A percentile compares a stretch with the other conserved stretches of the same genome.
Evolutionary conservation across 1,284 basidiomycete genomes (phyloP).

Genomic region (Fomitiporia mediterranea): DNA sequence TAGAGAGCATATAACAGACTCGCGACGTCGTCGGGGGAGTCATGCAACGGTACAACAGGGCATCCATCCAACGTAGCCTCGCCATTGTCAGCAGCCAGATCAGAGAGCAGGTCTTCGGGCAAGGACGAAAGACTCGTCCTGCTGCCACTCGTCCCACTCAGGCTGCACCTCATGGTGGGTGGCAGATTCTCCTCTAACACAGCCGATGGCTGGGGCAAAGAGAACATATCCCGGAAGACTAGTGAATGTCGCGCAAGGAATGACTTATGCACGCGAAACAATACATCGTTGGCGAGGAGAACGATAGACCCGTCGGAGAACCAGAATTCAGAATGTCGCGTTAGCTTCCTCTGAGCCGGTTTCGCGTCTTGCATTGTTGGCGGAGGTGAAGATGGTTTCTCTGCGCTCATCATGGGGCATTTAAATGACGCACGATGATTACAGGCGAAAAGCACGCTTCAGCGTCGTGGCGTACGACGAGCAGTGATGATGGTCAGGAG

Average conservation of each 20-base stretch:
- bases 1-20: conserved; percentile 69
- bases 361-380: neutral
- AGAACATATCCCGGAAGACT: conserved; percentile 67
- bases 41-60: conserved; percentile 57
- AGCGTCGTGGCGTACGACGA: neutral
- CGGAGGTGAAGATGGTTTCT: neutral
- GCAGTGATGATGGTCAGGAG: neutral
- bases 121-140: neutral
- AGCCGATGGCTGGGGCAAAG: conserved; percentile 48
- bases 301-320: conserved; percentile 71
- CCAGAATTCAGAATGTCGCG: conserved; percentile 59
- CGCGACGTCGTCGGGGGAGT: conserved; percentile 59
- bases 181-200: no score
- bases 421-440: no score
- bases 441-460: neutral
- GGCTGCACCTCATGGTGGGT: no score
- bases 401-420: neutral
- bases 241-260: conserved; percentile 60
- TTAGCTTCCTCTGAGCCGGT: neutral
- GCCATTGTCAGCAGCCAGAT: conserved; percentile 10
- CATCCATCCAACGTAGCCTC: conserved; percentile 35
- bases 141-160: neutral
- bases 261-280: conserved; percentile 71
- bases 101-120: conserved; percentile 23
- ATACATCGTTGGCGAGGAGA: conserved; percentile 52